A percentile compares a stretch with the other conserved stretches of the same genome.
These are phyloP conservation scores for rapeseed (Brassica napus) DNA, from an alignment of 345 rosid species.

Conservation along the genomic window DNA sequence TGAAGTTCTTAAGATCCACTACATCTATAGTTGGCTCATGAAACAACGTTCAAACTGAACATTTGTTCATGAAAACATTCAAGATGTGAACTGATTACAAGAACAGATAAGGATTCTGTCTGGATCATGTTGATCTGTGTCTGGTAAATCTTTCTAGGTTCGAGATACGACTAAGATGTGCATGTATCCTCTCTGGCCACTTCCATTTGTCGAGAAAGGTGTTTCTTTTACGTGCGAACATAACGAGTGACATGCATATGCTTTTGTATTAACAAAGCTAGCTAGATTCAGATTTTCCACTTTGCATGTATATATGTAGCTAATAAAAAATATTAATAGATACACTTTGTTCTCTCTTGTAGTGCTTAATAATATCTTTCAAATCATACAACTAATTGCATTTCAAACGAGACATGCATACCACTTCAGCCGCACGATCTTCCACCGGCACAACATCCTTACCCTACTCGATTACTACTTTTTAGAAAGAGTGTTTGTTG, in stretches of 20 bases:
- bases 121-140: constrained; percentile 27
- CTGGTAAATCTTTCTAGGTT: not conserved
- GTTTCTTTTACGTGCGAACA: not conserved
- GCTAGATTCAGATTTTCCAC: not conserved
- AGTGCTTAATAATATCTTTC: not conserved
- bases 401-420: constrained; percentile 7
- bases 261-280: constrained; percentile 9
- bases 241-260: constrained; percentile 9
- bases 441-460: constrained; percentile 19
- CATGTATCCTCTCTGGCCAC: constrained; percentile 28
- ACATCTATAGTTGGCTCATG: not conserved
- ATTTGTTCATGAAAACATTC: not conserved
- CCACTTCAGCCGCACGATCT: constrained; percentile 33
- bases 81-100: constrained; percentile 8
- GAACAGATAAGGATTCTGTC: constrained; percentile 25
- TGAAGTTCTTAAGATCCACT: not conserved
- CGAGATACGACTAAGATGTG: constrained; percentile 6
- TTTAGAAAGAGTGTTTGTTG: constrained; percentile 6
- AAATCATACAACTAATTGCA: not conserved
- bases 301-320: not conserved
- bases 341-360: not conserved
- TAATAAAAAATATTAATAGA: not conserved
- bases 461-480: not conserved
- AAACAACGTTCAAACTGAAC: not conserved
- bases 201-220: not conserved